phyloP scores from a whole-genome alignment of 2,329 filamentous ascomycete genomes.

The Ampelomyces quisqualis region DNA sequence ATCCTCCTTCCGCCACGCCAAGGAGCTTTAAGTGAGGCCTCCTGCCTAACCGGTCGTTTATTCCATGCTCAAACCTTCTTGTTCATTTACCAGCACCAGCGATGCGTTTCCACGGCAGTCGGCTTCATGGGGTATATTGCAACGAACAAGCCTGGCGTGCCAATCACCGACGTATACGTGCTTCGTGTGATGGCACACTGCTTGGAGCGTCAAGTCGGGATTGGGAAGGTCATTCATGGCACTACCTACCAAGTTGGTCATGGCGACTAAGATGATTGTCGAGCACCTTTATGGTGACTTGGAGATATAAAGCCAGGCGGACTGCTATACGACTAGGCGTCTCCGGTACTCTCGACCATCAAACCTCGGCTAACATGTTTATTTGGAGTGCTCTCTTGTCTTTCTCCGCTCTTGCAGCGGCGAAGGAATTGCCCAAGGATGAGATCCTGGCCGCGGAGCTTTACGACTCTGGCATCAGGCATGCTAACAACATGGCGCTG shows the following conservation, averaged over 20 bases:
- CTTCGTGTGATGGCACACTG: conserved; percentile 11
- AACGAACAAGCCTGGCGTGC: conserved; percentile 15
- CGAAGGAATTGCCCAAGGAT: conserved; percentile 41
- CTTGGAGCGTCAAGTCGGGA: conserved; percentile 21
- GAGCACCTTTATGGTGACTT: conserved; percentile 11
- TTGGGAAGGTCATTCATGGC: conserved; percentile 28
- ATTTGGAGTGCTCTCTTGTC: conserved; percentile 33
- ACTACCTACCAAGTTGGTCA: conserved; percentile 35
- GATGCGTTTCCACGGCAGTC: conserved; percentile 18
- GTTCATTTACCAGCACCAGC: conserved; percentile 38
- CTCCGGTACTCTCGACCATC: conserved; percentile 6
- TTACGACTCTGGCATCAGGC: conserved; percentile 45
- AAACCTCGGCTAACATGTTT: conserved; percentile 26
- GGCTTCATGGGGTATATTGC: conserved; percentile 21
- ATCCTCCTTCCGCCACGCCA: conserved; percentile 19
- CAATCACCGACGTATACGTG: conserved; percentile 18
- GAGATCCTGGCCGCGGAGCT: conserved; percentile 37
- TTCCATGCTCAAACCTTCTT: conserved; percentile 29
- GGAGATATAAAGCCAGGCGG: conserved; percentile 25
- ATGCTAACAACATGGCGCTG: conserved; percentile 40
- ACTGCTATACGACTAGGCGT: neutral
- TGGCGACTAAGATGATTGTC: conserved; percentile 8
- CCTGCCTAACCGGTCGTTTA: conserved; percentile 34
- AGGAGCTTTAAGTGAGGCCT: conserved; percentile 32
- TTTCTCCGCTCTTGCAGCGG: conserved; percentile 36